Evolutionary conservation across 2,329 filamentous ascomycete species (phyloP).

Genomic region (Fusarium miscanthi): DNA sequence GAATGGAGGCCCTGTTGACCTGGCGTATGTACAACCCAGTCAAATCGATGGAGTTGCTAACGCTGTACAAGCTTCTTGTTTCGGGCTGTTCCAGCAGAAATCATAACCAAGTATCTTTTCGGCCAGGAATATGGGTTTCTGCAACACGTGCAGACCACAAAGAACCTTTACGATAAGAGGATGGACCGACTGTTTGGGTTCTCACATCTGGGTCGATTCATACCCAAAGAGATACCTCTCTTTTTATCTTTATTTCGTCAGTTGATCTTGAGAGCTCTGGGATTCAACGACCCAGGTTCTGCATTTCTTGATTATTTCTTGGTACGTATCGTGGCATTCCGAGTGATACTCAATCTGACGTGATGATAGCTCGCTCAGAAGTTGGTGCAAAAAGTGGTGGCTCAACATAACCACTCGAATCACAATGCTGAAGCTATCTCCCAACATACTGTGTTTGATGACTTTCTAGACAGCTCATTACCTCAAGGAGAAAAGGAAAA

Average conservation of each 20-base stretch:
- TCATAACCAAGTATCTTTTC: slow-evolving; percentile 1
- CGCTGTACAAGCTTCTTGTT: not conserved
- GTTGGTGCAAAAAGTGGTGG: not conserved
- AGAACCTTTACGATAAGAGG: slow-evolving; percentile 1
- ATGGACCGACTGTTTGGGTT: not conserved
- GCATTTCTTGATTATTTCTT: not conserved
- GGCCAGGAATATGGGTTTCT: slow-evolving; percentile 1
- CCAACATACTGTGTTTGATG: not conserved
- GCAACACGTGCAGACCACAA: not conserved
- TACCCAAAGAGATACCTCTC: slow-evolving; percentile 1
- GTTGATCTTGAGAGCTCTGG: not conserved
- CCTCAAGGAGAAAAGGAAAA: not conserved
- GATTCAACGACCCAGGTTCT: not conserved
- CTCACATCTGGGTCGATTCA: slow-evolving; percentile 1
- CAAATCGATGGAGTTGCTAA: not conserved
- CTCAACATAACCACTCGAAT: not conserved
- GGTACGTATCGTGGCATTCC: not conserved
- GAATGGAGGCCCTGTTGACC: not conserved
- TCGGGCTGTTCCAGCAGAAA: slow-evolving; percentile 5
- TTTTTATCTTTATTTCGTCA: not conserved
- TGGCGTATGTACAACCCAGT: not conserved
- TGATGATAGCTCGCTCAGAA: not conserved
- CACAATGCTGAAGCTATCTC: not conserved
- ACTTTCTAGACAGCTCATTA: not conserved
- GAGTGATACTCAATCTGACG: not conserved